phyloP scores from a whole-genome alignment of 2,329 filamentous ascomycete genomes.

The Dactylonectria macrodidyma region DNA sequence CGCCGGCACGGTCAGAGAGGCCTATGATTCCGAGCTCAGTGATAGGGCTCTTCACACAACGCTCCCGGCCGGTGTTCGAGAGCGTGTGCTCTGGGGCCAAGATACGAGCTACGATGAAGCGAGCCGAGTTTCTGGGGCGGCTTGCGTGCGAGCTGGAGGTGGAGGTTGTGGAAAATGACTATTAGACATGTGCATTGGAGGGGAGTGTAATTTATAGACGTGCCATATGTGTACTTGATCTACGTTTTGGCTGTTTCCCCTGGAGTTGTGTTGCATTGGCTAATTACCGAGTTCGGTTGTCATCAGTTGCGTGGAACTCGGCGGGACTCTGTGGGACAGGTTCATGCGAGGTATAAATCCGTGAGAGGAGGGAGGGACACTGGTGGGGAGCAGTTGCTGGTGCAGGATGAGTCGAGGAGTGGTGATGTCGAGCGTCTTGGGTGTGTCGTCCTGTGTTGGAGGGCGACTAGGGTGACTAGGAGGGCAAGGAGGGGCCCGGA shows the following conservation, averaged over 20 bases:
- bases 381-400: not conserved
- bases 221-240: conserved; percentile 9
- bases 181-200: conserved; percentile 28
- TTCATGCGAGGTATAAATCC: conserved; percentile 18
- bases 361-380: not conserved
- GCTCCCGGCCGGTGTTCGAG: conserved; percentile 42
- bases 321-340: not conserved
- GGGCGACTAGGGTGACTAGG: not conserved
- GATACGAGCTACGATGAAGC: conserved; percentile 43
- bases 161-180: conserved; percentile 41
- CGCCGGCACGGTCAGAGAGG: conserved; percentile 13
- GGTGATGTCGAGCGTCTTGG: no score
- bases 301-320: not conserved
- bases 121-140: conserved; percentile 43
- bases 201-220: conserved; percentile 15
- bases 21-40: conserved; percentile 41
- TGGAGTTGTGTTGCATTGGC: not conserved
- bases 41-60: conserved; percentile 44
- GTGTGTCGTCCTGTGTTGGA: no score
- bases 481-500: not conserved
- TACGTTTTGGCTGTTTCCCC: not conserved
- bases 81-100: conserved; percentile 42
- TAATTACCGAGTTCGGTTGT: not conserved
- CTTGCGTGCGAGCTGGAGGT: conserved; percentile 46
- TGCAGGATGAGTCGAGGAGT: not conserved